Evolutionary conservation across 768 basidiomycete genomes (phyloP).

Genomic region (Ramaria rubella): DNA sequence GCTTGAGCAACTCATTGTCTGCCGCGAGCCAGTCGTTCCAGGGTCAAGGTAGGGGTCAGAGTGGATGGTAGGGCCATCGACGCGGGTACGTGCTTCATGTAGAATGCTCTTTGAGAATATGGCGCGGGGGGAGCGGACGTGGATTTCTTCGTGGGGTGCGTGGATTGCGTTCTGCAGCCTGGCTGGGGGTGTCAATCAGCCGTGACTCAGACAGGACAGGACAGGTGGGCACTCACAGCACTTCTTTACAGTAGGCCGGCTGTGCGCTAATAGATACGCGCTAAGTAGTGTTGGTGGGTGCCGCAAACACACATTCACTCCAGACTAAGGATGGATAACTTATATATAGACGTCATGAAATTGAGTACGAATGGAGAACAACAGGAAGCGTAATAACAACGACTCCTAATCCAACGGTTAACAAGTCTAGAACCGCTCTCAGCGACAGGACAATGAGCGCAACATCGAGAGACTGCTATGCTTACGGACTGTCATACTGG

Average conservation of each 20-base stretch:
- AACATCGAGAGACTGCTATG: too few relatives aligned
- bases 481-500: too few relatives aligned
- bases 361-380: too few relatives aligned
- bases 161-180: constrained; percentile 65
- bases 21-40: constrained; percentile 68
- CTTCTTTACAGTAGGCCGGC: constrained; percentile 59
- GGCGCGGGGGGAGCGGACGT: constrained; percentile 53
- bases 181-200: constrained; percentile 34
- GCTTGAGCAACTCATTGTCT: constrained; percentile 77
- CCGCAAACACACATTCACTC: constrained; percentile 58
- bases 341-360: too few relatives aligned
- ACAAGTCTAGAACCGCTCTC: too few relatives aligned
- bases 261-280: too few relatives aligned
- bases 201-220: too few relatives aligned
- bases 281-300: constrained; percentile 59
- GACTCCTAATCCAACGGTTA: too few relatives aligned
- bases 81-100: constrained; percentile 54
- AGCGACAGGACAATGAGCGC: too few relatives aligned
- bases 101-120: constrained; percentile 64
- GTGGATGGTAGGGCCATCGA: constrained; percentile 44
- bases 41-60: constrained; percentile 12
- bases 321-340: constrained; percentile 57
- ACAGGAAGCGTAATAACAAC: too few relatives aligned
- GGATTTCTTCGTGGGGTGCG: constrained; percentile 55
- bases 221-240: constrained; percentile 36